These are phyloP conservation scores for Cordyceps fumosorosea DNA, from an alignment of 2,329 filamentous ascomycete genomes.

Conservation along the genomic window DNA sequence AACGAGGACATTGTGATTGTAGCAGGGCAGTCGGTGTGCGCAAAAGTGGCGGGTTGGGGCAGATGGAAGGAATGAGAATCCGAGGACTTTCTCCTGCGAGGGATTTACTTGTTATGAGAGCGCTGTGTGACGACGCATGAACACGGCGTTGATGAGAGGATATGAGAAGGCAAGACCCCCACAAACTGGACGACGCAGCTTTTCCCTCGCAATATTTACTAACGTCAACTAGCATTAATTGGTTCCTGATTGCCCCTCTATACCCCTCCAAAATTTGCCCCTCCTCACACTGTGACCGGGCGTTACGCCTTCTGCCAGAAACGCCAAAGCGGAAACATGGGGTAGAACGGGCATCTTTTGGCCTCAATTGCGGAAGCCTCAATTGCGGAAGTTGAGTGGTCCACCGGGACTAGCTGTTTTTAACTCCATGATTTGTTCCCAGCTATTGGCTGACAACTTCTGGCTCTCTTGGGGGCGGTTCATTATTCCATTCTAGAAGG, in stretches of 20 bases:
- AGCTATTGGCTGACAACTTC: background rate
- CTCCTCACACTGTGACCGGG: background rate
- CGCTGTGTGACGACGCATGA: background rate
- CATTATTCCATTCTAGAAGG: no score
- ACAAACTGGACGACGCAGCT: background rate
- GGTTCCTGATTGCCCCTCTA: background rate
- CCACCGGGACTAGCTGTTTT: background rate
- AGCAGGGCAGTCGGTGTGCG: no score
- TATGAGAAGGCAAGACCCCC: background rate
- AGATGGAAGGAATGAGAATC: background rate
- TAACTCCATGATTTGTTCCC: no score
- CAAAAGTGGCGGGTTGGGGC: background rate
- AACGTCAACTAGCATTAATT: background rate
- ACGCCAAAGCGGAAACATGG: background rate
- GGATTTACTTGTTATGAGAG: background rate
- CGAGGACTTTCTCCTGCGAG: background rate
- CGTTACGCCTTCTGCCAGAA: background rate
- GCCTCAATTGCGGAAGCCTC: background rate
- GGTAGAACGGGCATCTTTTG: background rate
- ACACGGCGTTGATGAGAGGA: background rate
- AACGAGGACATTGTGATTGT: constrained; percentile 17
- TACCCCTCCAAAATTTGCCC: background rate
- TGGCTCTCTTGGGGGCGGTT: background rate
- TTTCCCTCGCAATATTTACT: background rate
- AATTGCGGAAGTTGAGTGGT: background rate